Evolutionary conservation across 2,329 filamentous ascomycete species (phyloP).

Genomic region (Stachybotrys elegans): DNA sequence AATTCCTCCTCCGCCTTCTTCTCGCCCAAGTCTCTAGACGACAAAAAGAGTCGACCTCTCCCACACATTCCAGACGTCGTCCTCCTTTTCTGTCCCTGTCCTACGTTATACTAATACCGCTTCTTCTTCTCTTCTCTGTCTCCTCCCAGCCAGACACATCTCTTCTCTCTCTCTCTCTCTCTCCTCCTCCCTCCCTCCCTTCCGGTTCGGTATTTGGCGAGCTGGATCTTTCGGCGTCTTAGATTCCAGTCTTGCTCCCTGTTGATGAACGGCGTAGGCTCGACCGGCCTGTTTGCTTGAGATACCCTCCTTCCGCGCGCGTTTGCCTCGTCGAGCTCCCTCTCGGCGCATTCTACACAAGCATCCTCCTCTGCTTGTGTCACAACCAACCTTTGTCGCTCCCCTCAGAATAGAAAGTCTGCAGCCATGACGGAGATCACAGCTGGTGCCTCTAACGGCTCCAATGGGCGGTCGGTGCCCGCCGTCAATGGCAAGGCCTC

Average conservation of each 20-base stretch:
- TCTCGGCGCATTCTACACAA: neutral
- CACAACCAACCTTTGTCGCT: neutral
- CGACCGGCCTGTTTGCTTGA: neutral
- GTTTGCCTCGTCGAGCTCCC: neutral
- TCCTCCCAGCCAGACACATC: constrained; percentile 7
- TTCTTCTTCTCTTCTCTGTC: constrained; percentile 9
- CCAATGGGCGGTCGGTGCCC: constrained; percentile 45
- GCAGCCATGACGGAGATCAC: constrained; percentile 45
- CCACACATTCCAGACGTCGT: neutral
- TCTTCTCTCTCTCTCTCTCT: constrained; percentile 8
- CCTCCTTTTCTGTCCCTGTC: constrained; percentile 3
- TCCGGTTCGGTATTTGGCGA: constrained; percentile 15
- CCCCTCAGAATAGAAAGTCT: constrained; percentile 19
- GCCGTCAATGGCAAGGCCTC: constrained; percentile 55
- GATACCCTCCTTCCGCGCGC: neutral
- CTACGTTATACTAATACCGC: neutral
- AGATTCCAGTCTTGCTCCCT: neutral
- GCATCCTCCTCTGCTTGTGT: neutral
- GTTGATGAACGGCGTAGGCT: too few relatives aligned
- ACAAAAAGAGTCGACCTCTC: neutral
- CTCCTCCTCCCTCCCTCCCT: constrained; percentile 11
- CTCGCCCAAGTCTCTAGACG: neutral
- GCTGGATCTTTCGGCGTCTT: neutral
- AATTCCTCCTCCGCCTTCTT: neutral
- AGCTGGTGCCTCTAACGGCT: constrained; percentile 31